Percentiles rank a stretch among this genome's conserved stretches.
These are phyloP conservation scores for Claviceps maximensis DNA, from an alignment of 2,329 filamentous ascomycete species.

Conservation along the genomic window DNA sequence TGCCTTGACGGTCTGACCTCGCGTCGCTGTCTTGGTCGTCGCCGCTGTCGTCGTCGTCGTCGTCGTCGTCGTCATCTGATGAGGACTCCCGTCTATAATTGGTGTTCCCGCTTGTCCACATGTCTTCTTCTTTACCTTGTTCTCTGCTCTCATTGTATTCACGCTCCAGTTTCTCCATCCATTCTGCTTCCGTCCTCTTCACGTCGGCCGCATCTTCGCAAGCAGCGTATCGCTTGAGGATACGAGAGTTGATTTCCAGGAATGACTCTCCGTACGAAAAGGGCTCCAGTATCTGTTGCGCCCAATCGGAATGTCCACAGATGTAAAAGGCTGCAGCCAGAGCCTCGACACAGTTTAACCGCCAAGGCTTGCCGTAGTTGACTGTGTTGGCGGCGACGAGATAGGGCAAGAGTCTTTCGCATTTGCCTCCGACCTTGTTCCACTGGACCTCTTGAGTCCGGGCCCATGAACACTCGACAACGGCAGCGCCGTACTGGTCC, in stretches of 20 bases:
- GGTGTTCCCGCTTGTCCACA: constrained; percentile 84
- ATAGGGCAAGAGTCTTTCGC: constrained; percentile 82
- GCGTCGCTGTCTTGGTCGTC: constrained; percentile 27
- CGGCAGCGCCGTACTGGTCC: constrained; percentile 81
- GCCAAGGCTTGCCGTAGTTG: constrained; percentile 93
- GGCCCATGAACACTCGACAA: constrained; percentile 97
- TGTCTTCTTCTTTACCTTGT: constrained; percentile 57
- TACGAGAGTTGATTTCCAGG: constrained; percentile 72
- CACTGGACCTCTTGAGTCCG: constrained; percentile 85
- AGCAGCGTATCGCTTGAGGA: constrained; percentile 74
- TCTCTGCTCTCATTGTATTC: constrained; percentile 75
- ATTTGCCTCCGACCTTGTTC: constrained; percentile 81
- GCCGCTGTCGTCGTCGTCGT: constrained; percentile 34
- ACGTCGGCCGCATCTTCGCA: constrained; percentile 71
- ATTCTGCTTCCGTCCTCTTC: constrained; percentile 73
- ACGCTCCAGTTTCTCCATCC: constrained; percentile 79
- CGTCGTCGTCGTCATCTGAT: constrained; percentile 42
- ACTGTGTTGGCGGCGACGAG: constrained; percentile 93
- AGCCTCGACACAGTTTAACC: constrained; percentile 90
- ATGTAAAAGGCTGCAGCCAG: constrained; percentile 87
- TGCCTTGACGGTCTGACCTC: constrained; percentile 19
- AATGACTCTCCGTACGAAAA: constrained; percentile 87
- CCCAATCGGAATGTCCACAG: constrained; percentile 85
- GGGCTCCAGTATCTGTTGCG: constrained; percentile 63
- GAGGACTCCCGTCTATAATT: constrained; percentile 50